These are phyloP conservation scores for Neurospora hispaniola DNA, from an alignment of 495 filamentous ascomycete species.

Conservation along the genomic window DNA sequence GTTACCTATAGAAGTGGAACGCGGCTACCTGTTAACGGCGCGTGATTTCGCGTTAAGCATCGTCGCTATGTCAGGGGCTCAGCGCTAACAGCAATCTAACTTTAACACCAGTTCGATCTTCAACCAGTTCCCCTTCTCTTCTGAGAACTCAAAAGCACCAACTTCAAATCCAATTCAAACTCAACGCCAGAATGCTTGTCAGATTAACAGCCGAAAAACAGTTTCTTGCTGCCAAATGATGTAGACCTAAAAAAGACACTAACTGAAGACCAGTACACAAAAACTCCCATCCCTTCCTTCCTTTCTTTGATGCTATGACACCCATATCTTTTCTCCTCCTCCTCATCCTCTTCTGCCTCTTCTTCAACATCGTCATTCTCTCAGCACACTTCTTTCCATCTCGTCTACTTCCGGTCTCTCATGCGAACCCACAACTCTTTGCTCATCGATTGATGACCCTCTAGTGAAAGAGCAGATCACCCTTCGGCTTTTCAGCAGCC, in stretches of 20 bases:
- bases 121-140: background rate
- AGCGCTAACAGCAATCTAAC: background rate
- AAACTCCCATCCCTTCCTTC: background rate
- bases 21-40: background rate
- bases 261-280: background rate
- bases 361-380: background rate
- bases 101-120: background rate
- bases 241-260: background rate
- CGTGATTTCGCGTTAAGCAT: background rate
- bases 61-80: background rate
- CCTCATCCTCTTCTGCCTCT: background rate
- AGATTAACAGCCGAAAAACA: background rate
- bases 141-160: background rate
- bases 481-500: constrained; percentile 16
- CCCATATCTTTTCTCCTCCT: background rate
- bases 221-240: background rate
- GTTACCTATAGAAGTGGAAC: background rate
- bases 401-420: background rate
- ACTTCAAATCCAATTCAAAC: background rate
- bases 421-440: background rate
- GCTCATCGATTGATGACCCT: background rate
- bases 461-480: background rate
- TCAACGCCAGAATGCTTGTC: background rate
- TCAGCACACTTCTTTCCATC: background rate
- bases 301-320: background rate